Conservation (phyloP, 805 yeast species). For the Saturnispora halmiae region DNA sequence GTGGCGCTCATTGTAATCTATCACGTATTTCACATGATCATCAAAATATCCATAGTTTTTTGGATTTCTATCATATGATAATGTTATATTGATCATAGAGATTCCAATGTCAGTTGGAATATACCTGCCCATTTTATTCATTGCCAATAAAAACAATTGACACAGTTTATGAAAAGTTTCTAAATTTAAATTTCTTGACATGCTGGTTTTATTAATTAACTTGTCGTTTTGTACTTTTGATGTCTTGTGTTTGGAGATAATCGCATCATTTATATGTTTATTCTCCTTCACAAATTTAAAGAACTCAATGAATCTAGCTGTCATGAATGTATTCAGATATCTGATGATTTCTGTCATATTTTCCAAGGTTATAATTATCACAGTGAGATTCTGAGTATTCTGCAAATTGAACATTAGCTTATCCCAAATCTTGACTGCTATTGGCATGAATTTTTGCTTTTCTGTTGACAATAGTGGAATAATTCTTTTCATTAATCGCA, state of each 20-base stretch:
- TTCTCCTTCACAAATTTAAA: constrained; percentile 18
- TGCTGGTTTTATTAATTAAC: constrained; percentile 19
- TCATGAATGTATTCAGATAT: constrained; percentile 39
- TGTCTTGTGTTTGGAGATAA: constrained; percentile 8
- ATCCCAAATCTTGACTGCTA: constrained; percentile 48
- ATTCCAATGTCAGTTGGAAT: constrained; percentile 33
- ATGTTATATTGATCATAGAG: constrained; percentile 30
- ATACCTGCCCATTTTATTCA: constrained; percentile 32
- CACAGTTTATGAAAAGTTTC: constrained; percentile 23
- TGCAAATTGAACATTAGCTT: constrained; percentile 24
- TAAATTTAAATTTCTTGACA: constrained; percentile 23
- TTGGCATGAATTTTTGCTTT: constrained; percentile 36
- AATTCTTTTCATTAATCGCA: constrained; percentile 37
- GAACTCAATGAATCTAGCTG: constrained; percentile 38
- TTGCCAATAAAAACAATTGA: constrained; percentile 29
- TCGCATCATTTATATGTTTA: constrained; percentile 9
- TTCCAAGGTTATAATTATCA: constrained; percentile 25
- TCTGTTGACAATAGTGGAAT: constrained; percentile 49
- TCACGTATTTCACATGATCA: constrained; percentile 15
- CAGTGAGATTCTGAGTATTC: constrained; percentile 21
- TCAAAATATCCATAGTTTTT: constrained; percentile 25
- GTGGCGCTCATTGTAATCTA: neutral
- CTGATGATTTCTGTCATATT: constrained; percentile 24
- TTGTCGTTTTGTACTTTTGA: constrained; percentile 3
- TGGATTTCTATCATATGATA: constrained; percentile 17